These are phyloP conservation scores for Castanopsis chinensis DNA, from an alignment of 306 rosid genomes.

Conservation along the genomic window DNA sequence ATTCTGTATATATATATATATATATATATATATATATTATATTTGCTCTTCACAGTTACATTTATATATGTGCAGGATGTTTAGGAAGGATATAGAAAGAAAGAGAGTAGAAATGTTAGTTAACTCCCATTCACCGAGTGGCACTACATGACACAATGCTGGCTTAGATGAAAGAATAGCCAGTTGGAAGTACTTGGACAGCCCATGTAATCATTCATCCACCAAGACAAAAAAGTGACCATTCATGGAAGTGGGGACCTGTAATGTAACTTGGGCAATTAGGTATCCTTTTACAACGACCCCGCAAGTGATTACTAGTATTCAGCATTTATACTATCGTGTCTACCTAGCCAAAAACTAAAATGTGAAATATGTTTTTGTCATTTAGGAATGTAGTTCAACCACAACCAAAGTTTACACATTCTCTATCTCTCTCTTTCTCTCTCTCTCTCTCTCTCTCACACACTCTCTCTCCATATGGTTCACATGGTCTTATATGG, in stretches of 20 bases:
- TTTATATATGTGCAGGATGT: too few relatives aligned
- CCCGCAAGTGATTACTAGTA: not conserved
- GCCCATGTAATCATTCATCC: slow-evolving; percentile 8
- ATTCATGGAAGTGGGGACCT: slow-evolving; percentile 29
- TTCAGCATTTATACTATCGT: not conserved
- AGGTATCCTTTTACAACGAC: not conserved
- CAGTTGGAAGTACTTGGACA: slow-evolving; percentile 18
- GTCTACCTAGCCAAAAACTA: not conserved
- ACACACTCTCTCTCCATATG: not conserved
- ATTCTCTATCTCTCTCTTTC: not conserved
- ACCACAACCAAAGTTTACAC: too few relatives aligned
- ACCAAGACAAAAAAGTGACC: slow-evolving; percentile 16
- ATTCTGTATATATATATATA: too few relatives aligned
- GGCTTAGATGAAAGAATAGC: slow-evolving; percentile 13
- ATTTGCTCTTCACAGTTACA: too few relatives aligned
- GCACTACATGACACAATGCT: slow-evolving; percentile 21
- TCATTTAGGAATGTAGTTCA: too few relatives aligned
- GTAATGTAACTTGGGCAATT: not conserved
- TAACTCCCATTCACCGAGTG: not conserved
- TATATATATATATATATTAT: too few relatives aligned
- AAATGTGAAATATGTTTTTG: too few relatives aligned
- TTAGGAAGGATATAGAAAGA: too few relatives aligned
- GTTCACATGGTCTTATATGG: slow-evolving; percentile 26
- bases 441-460: not conserved
- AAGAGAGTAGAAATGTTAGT: too few relatives aligned